phyloP scores from a whole-genome alignment of 495 filamentous ascomycete genomes.

The Penicillium crystallinum region DNA sequence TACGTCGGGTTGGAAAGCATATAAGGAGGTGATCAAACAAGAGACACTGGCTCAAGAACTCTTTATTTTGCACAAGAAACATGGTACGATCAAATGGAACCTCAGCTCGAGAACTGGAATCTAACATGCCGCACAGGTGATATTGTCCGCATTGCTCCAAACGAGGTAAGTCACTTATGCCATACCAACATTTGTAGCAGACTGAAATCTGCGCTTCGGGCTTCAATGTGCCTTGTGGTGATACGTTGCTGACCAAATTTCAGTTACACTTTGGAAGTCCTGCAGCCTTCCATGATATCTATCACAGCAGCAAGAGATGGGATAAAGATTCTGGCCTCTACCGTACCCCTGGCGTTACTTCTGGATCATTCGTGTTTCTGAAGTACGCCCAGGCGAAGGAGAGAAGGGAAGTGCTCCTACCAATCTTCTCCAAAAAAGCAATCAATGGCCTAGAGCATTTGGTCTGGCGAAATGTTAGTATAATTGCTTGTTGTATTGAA shows the following conservation, averaged over 20 bases:
- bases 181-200: no score
- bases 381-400: slow-evolving; percentile 6
- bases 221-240: background rate
- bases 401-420: slow-evolving; percentile 1
- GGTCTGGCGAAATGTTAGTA: slow-evolving; percentile 4
- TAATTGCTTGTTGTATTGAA: background rate
- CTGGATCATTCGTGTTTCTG: background rate
- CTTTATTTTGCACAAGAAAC: background rate
- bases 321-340: slow-evolving; percentile 4
- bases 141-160: slow-evolving; percentile 2
- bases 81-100: background rate
- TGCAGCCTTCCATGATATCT: slow-evolving; percentile 3
- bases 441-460: slow-evolving; percentile 2
- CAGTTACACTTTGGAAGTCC: slow-evolving; percentile 4
- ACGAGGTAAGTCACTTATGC: background rate
- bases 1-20: slow-evolving; percentile 6
- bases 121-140: background rate
- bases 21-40: slow-evolving; percentile 4
- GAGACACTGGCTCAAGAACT: background rate
- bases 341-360: slow-evolving; percentile 1
- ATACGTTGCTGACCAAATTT: background rate
- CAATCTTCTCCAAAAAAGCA: slow-evolving; percentile 3
- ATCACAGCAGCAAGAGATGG: slow-evolving; percentile 3
- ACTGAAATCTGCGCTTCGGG: background rate
- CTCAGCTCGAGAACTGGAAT: background rate